Evolutionary conservation across 345 rosid species (phyloP), one percentile per base, ranked within the genome.

Genomic region (Erodium maritimum): DNA sequence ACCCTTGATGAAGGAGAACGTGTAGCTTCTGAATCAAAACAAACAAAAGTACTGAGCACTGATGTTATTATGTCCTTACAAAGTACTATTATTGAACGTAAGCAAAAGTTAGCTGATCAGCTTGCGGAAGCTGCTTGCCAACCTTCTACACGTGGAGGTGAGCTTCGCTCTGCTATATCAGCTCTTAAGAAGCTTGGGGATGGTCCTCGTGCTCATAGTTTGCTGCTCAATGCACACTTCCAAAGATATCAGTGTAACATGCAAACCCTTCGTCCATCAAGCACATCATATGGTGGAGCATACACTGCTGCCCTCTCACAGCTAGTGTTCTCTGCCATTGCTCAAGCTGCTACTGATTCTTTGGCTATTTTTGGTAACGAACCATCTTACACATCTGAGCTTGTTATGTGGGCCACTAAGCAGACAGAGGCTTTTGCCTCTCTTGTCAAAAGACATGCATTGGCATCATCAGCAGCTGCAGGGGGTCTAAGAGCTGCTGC

Each of bases 401-500:
- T 94, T 61, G 97, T 94, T 56, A 80, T 91, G 79, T 94, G 99
- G 99, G 96, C 99, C 50, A 83, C 95, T 29, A 84, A 82, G 78
- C 97, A 90, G 75, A 82, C 87, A 1, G 95, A 94, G 80, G 76
- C 88, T 12, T 90, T 90, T 77, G 88, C 96, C 58, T 77, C 69
- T 69, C 99, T 90, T 73, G 96, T 94, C 57, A 85, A 90, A 76
- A 80, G 99, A 66, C 99, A 94, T 61, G 97, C 99, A 58, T 75
- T 94, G 68, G 86, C 97, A 46, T 94, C 99, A 54, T 85, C 99
- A 56, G 96, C 97, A 52, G 97, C 99, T 71, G 99, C 97, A 50
- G 99, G 97, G 53, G 99, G 99, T 57, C 80, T 94, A 67, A 80
- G 99, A 80, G 91, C 97, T 61, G 99, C 99, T 22, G 97, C 96